Base-by-base conservation (phyloP, 78 protist species). In the Dictyostelium intermedium region DNA sequence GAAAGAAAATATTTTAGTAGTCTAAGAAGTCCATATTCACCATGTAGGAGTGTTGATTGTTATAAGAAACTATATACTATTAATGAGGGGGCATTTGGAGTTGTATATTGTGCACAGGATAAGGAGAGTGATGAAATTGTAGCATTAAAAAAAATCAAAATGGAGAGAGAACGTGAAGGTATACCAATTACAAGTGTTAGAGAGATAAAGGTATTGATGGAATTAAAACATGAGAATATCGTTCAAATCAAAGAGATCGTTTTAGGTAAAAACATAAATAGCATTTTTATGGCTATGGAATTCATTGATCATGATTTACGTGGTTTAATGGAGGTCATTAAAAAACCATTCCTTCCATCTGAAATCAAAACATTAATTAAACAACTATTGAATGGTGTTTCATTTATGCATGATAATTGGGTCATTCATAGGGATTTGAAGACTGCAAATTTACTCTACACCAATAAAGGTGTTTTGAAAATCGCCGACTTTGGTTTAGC, bases 41-140 rank as follows among this genome's bases (percentile, higher is more conserved):
- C 94, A 18, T 95, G 97, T 85, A 45, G 97, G 41, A 83, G 84
- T 30, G 97, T 95, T 74, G 98, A 97, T 35, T 81, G 91, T 60
- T 99, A 96, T 69, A 43, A 91, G 53, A 95, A 96, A 43, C 37
- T 98, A 45, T 97, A 97, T 27, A 99, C 99, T 79, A 89, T 99
- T 16, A 99, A 99, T 63, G 99, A 99, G 73, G 99, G 99, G 41
- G 97, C 99, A 10, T 99, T 98, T 83, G 99, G 99, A 47, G 99
- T 98, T 18, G 99, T 99, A 11, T 99, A 97, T 97, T 95, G 97
- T 61, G 99, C 99, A 8, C 77, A 86, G 80, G 98, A 98, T 84
- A 91, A 84, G 77, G 70, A 32, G 60, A 98, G 99, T 2, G 77
- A 83, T 63, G 95, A 93, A 53, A 92, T 91, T 5, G 98, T 99